Percentiles rank a stretch among this genome's conserved stretches.
phyloP scores from a whole-genome alignment of 345 rosid species.

The Melastoma malabathricum region DNA sequence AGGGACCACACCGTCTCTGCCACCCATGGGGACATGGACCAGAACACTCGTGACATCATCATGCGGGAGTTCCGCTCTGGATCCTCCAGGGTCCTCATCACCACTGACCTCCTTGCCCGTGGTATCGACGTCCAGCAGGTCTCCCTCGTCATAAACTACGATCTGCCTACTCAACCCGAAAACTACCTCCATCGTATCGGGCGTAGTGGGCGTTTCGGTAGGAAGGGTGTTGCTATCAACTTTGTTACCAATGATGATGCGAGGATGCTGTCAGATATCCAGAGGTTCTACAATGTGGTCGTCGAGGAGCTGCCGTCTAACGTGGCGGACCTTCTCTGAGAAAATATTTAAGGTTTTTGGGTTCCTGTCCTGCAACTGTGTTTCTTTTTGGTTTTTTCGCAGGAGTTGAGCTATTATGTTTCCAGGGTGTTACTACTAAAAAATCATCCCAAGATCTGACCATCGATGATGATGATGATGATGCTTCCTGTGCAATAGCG shows the following conservation, averaged over 20 bases:
- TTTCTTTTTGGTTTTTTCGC: background rate
- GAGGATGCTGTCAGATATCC: slow-evolving; percentile 38
- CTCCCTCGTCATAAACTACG: slow-evolving; percentile 39
- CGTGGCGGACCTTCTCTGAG: slow-evolving; percentile 38
- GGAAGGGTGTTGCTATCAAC: slow-evolving; percentile 41
- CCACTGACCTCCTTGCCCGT: slow-evolving; percentile 38
- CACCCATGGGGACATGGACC: slow-evolving; percentile 67
- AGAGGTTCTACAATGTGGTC: slow-evolving; percentile 56
- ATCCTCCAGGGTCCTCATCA: slow-evolving; percentile 38
- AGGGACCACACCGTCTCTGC: slow-evolving; percentile 92
- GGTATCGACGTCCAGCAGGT: slow-evolving; percentile 47
- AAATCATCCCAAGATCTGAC: too few species aligned
- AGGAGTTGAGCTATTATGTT: too few species aligned
- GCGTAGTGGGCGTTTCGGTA: slow-evolving; percentile 37
- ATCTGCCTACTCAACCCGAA: slow-evolving; percentile 40
- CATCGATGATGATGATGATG: too few species aligned
- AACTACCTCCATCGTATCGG: slow-evolving; percentile 46
- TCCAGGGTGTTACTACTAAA: too few species aligned
- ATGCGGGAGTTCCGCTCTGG: slow-evolving; percentile 43
- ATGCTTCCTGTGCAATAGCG: too few species aligned
- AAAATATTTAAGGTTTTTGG: slow-evolving; percentile 1
- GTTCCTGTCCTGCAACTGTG: background rate
- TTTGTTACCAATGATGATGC: slow-evolving; percentile 30
- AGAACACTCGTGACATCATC: slow-evolving; percentile 39
- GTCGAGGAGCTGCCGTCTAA: slow-evolving; percentile 39